Conservation (phyloP, 1,284 basidiomycete genomes). For the Tylopilus sp. region DNA sequence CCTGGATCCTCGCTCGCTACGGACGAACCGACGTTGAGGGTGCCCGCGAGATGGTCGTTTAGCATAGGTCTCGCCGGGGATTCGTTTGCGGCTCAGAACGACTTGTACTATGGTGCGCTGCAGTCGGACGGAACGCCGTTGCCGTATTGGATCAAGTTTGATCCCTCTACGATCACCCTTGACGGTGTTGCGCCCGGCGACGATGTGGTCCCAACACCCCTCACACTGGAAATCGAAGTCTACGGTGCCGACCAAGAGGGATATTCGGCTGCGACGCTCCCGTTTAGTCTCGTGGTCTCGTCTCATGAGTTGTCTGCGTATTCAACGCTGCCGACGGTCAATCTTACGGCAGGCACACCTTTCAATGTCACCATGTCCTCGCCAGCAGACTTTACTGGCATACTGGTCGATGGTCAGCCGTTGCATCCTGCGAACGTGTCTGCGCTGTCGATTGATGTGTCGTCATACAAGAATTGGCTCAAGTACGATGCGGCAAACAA, state of each 20-base stretch:
- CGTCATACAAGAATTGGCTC: constrained; percentile 56
- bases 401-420: constrained; percentile 56
- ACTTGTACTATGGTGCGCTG: constrained; percentile 64
- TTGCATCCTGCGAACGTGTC: constrained; percentile 53
- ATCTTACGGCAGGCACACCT: constrained; percentile 50
- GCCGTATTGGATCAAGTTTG: constrained; percentile 75
- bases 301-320: constrained; percentile 57
- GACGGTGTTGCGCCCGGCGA: constrained; percentile 68
- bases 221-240: constrained; percentile 49
- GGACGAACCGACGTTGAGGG: constrained; percentile 59
- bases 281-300: constrained; percentile 58
- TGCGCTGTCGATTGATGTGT: constrained; percentile 52
- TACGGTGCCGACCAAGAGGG: constrained; percentile 64
- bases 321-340: constrained; percentile 55
- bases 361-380: constrained; percentile 60
- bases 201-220: constrained; percentile 36
- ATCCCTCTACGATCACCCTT: constrained; percentile 65
- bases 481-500: constrained; percentile 52
- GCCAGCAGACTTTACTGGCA: constrained; percentile 52
- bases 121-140: constrained; percentile 63
- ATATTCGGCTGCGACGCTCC: constrained; percentile 48
- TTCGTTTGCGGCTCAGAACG: constrained; percentile 52
- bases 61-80: constrained; percentile 77
- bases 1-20: constrained; percentile 52
- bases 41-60: constrained; percentile 86